phyloP scores from a whole-genome alignment of 1,284 basidiomycete species.

The Heterobasidion occidentale region DNA sequence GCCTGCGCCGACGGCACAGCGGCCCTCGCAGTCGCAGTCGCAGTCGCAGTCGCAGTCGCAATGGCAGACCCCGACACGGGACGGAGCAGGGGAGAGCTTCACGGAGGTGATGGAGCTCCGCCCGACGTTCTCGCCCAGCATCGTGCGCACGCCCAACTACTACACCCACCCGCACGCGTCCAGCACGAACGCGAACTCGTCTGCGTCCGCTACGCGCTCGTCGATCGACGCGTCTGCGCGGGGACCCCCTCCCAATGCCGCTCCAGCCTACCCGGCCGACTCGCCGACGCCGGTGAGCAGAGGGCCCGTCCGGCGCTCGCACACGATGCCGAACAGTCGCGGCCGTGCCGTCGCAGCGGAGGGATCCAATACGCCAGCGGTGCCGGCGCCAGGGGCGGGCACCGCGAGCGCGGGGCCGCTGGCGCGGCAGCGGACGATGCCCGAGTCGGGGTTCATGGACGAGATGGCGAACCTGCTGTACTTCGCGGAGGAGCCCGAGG shows the following conservation, averaged over 20 bases:
- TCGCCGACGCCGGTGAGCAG: background rate
- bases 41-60: no score
- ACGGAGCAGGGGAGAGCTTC: slow-evolving; percentile 27
- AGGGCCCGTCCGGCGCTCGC: slow-evolving; percentile 7
- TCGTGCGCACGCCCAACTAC: slow-evolving; percentile 57
- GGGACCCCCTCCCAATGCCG: background rate
- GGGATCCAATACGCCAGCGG: no score
- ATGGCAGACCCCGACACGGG: slow-evolving; percentile 8
- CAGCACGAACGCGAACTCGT: background rate
- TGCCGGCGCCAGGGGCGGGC: background rate
- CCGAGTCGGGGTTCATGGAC: background rate
- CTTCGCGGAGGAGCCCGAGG: slow-evolving; percentile 48
- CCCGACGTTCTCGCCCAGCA: slow-evolving; percentile 56
- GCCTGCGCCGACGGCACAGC: slow-evolving; percentile 13
- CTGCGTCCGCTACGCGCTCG: background rate
- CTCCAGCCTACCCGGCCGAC: background rate
- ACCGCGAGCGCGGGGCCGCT: background rate
- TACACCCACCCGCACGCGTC: slow-evolving; percentile 23
- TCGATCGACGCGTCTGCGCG: background rate
- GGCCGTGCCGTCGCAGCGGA: background rate
- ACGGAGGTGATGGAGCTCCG: slow-evolving; percentile 43
- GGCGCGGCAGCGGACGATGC: slow-evolving; percentile 7
- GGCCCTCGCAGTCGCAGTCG: slow-evolving; percentile 3
- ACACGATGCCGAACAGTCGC: slow-evolving; percentile 7
- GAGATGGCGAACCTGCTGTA: slow-evolving; percentile 17